phyloP scores from a whole-genome alignment of 208 protist species.

The Porcisia hertigi region DNA sequence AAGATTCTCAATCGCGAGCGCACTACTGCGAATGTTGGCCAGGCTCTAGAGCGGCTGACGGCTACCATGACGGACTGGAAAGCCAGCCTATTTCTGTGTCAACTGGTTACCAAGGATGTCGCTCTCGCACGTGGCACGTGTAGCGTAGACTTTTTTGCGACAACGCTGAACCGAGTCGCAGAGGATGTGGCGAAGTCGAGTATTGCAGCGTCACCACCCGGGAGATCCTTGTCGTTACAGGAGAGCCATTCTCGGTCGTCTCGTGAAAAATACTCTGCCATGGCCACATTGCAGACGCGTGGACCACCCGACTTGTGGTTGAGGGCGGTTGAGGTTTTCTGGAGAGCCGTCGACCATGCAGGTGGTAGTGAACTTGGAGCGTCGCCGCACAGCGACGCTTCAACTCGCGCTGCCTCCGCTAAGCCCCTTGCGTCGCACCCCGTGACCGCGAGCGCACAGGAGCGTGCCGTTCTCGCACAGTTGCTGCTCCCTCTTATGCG shows the following conservation, averaged over 20 bases:
- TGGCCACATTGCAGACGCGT: not conserved
- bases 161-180: constrained; percentile 16
- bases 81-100: constrained; percentile 26
- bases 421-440: not conserved
- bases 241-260: not conserved
- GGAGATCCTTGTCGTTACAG: not conserved
- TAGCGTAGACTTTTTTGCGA: constrained; percentile 24
- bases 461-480: constrained; percentile 48
- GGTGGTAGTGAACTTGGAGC: not conserved
- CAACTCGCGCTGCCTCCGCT: no score
- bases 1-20: not conserved
- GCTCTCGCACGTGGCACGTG: constrained; percentile 25
- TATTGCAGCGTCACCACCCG: not conserved
- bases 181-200: constrained; percentile 12
- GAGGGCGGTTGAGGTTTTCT: constrained; percentile 60
- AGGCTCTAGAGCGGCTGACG: constrained; percentile 19
- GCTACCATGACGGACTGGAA: constrained; percentile 18
- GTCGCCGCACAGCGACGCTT: not conserved
- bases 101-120: constrained; percentile 18
- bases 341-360: constrained; percentile 70
- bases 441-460: constrained; percentile 18
- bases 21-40: not conserved
- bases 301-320: constrained; percentile 42
- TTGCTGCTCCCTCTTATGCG: constrained; percentile 58
- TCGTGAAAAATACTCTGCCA: not conserved